Conservation (phyloP, 2,329 filamentous ascomycete genomes). For the Colletotrichum eremochloae region DNA sequence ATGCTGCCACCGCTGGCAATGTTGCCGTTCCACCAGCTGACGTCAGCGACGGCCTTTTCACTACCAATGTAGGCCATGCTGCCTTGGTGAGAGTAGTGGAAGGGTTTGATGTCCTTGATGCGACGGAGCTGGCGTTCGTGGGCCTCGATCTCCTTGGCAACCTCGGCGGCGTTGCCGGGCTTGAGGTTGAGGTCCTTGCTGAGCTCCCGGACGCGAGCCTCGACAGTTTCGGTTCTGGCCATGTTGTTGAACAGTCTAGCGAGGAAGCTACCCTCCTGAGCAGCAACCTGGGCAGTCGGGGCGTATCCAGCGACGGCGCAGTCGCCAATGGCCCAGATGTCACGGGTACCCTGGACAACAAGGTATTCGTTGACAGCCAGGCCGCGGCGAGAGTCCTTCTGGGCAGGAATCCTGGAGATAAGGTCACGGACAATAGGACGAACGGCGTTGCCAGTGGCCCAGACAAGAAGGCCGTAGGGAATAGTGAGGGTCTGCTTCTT, state of each 20-base stretch:
- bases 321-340: constrained; percentile 98
- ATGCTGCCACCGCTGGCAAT: constrained; percentile 92
- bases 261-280: constrained; percentile 95
- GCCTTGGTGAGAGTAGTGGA: constrained; percentile 98
- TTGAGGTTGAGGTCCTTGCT: constrained; percentile 72
- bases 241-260: constrained; percentile 98
- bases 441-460: constrained; percentile 97
- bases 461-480: constrained; percentile 95
- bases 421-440: constrained; percentile 92
- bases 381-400: constrained; percentile 94
- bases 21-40: constrained; percentile 97
- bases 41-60: constrained; percentile 97
- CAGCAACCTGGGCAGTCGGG: constrained; percentile 95
- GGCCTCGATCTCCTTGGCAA: constrained; percentile 81
- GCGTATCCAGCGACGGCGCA: constrained; percentile 98
- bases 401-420: constrained; percentile 90
- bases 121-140: constrained; percentile 89
- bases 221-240: constrained; percentile 91
- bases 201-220: constrained; percentile 80
- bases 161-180: constrained; percentile 76
- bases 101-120: constrained; percentile 95
- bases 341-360: constrained; percentile 95
- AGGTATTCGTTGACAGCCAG: constrained; percentile 98
- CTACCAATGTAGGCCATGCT: constrained; percentile 97
- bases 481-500: constrained; percentile 85